These are phyloP conservation scores for Coccinonectria pachysandricola DNA, from an alignment of 2,329 filamentous ascomycete genomes.

Conservation along the genomic window DNA sequence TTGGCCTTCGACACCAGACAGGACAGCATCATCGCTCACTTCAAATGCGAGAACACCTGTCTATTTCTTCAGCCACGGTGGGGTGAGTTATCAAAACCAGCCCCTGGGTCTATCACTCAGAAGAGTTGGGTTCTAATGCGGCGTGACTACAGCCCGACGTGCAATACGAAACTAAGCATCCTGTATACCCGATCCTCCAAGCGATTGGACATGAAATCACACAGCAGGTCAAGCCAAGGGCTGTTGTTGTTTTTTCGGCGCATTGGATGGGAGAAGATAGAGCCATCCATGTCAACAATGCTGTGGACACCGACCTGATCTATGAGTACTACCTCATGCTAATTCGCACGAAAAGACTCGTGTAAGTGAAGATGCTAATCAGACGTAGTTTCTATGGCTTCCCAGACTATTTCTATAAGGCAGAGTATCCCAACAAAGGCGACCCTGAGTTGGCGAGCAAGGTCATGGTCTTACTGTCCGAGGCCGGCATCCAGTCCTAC, in stretches of 20 bases:
- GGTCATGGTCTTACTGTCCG: constrained; percentile 43
- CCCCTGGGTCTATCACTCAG: background rate
- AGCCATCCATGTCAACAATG: constrained; percentile 55
- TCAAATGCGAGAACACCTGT: constrained; percentile 29
- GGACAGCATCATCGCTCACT: constrained; percentile 1
- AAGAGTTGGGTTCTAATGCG: background rate
- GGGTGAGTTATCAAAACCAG: constrained; percentile 24
- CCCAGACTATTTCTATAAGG: constrained; percentile 57
- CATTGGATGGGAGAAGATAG: constrained; percentile 58
- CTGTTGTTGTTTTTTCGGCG: constrained; percentile 66
- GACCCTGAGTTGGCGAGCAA: constrained; percentile 47
- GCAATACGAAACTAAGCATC: constrained; percentile 59
- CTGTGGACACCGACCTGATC: constrained; percentile 53
- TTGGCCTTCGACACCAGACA: constrained; percentile 9
- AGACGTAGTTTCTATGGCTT: constrained; percentile 55
- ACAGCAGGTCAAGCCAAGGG: constrained; percentile 56
- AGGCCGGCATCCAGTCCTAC: constrained; percentile 48
- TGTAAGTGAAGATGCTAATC: constrained; percentile 14
- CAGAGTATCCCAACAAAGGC: constrained; percentile 54
- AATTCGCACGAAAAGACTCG: too few species aligned
- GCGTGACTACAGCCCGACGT: constrained; percentile 41
- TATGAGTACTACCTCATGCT: constrained; percentile 43
- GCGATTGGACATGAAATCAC: constrained; percentile 61
- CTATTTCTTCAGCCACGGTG: constrained; percentile 42
- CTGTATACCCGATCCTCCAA: constrained; percentile 54